These are phyloP conservation scores for Colletotrichum somersetense DNA, from an alignment of 2,329 filamentous ascomycete species.

Conservation along the genomic window DNA sequence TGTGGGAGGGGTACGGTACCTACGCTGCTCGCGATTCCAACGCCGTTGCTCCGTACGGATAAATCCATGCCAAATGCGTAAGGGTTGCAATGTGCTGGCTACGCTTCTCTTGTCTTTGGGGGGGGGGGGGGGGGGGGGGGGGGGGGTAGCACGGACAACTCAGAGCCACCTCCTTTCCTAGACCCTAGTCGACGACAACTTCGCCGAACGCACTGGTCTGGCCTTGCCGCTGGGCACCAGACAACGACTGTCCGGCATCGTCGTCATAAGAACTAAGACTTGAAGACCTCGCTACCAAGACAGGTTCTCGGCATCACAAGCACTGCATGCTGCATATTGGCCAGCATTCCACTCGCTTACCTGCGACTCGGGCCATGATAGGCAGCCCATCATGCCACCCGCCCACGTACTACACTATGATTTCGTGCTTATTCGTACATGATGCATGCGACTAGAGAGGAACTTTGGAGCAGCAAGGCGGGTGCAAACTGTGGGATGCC, in stretches of 20 bases:
- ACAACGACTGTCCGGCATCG: constrained; percentile 15
- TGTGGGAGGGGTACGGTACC: constrained; percentile 18
- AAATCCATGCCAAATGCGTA: constrained; percentile 26
- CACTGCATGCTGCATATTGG: constrained; percentile 18
- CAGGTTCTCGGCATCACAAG: constrained; percentile 5
- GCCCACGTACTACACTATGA: constrained; percentile 11
- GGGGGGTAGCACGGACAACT: constrained; percentile 34
- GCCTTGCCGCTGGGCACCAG: constrained; percentile 24
- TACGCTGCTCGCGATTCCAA: constrained; percentile 12
- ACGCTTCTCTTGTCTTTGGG: constrained; percentile 15
- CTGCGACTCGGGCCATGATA: constrained; percentile 18
- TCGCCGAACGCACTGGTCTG: constrained; percentile 35
- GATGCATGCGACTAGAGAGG: constrained; percentile 8
- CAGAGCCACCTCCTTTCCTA: constrained; percentile 37
- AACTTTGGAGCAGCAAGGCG: constrained; percentile 11
- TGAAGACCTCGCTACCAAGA: constrained; percentile 19
- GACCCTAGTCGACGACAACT: constrained; percentile 26
- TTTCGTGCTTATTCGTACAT: constrained; percentile 20
- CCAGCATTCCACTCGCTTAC: constrained; percentile 7
- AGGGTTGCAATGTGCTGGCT: constrained; percentile 43
- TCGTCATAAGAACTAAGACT: constrained; percentile 11
- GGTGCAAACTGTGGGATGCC: constrained; percentile 16
- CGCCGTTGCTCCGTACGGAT: constrained; percentile 19
- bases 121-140: too few relatives aligned
- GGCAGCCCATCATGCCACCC: constrained; percentile 13